Percentiles rank a stretch among this genome's conserved stretches.
These are phyloP conservation scores for Phragmites australis DNA, from an alignment of 176 grass and related monocot species.

Conservation along the genomic window DNA sequence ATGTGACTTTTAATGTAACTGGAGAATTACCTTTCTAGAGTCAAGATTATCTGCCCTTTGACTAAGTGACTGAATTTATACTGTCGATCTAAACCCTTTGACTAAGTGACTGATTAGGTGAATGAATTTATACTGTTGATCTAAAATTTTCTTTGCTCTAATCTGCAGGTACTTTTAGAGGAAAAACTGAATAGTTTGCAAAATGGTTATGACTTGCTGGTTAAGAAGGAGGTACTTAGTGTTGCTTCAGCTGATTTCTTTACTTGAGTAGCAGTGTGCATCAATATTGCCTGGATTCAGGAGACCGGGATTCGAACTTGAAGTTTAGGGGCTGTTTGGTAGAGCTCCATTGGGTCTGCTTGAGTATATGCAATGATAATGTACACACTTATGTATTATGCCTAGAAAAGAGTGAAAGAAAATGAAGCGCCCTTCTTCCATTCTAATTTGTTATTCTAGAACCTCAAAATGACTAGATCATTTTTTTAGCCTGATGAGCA, in stretches of 20 bases:
- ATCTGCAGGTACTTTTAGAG: conserved; percentile 52
- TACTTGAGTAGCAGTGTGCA: conserved; percentile 17
- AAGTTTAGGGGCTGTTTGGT: neutral
- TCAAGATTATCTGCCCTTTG: conserved; percentile 17
- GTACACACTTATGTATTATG: neutral
- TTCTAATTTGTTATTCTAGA: conserved; percentile 18
- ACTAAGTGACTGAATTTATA: neutral
- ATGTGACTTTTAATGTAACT: conserved; percentile 34
- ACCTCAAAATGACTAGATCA: conserved; percentile 5
- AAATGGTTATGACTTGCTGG: conserved; percentile 52
- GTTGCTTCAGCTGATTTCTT: conserved; percentile 29
- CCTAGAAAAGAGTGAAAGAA: neutral
- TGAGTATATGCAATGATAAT: conserved; percentile 1
- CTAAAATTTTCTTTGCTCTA: conserved; percentile 7
- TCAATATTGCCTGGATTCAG: conserved; percentile 5
- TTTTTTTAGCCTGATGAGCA: conserved; percentile 12
- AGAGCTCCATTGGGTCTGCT: neutral
- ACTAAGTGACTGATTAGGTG: no score
- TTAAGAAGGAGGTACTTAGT: conserved; percentile 71
- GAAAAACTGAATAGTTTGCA: conserved; percentile 70
- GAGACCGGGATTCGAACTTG: neutral
- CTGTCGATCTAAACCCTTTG: conserved; percentile 31
- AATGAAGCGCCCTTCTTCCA: neutral
- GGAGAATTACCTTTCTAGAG: conserved; percentile 11
- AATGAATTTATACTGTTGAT: conserved; percentile 3